phyloP scores from a whole-genome alignment of 768 basidiomycete species.

The Cytidiella melzeri region DNA sequence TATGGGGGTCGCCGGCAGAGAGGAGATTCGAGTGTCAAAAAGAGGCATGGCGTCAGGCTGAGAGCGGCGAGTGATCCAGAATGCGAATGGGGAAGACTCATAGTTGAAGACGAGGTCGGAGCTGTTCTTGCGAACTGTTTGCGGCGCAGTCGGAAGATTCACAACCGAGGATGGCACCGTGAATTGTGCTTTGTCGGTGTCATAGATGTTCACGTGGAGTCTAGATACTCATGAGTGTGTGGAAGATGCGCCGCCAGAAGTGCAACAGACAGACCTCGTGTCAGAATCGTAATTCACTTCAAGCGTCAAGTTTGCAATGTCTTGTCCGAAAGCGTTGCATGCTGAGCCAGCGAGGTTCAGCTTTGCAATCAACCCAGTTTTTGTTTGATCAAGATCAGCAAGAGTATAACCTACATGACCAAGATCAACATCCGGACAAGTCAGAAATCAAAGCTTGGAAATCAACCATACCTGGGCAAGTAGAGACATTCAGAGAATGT shows the following conservation, averaged over 20 bases:
- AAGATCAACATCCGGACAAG: background rate
- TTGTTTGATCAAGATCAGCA: slow-evolving; percentile 34
- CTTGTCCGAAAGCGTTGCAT: slow-evolving; percentile 62
- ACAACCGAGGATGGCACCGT: slow-evolving; percentile 54
- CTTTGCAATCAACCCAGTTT: slow-evolving; percentile 46
- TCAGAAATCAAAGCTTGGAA: background rate
- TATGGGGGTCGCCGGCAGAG: slow-evolving; percentile 55
- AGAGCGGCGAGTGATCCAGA: slow-evolving; percentile 72
- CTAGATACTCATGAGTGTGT: slow-evolving; percentile 43
- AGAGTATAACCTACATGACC: slow-evolving; percentile 47
- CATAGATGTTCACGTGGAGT: slow-evolving; percentile 63
- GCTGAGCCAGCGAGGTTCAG: slow-evolving; percentile 47
- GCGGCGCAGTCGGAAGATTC: slow-evolving; percentile 31
- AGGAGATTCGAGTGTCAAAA: slow-evolving; percentile 64
- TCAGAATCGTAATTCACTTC: slow-evolving; percentile 57
- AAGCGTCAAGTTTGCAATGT: slow-evolving; percentile 53
- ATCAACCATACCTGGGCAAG: slow-evolving; percentile 20
- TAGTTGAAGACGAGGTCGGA: slow-evolving; percentile 72
- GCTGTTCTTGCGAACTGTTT: slow-evolving; percentile 27
- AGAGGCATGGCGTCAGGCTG: slow-evolving; percentile 47
- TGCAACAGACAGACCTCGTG: slow-evolving; percentile 35
- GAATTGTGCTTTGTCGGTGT: slow-evolving; percentile 56
- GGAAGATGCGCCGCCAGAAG: background rate
- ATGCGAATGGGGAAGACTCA: slow-evolving; percentile 59
- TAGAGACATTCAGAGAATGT: slow-evolving; percentile 22